These are phyloP conservation scores for Rosa multiflora DNA, from an alignment of 306 rosid genomes.

Conservation along the genomic window DNA sequence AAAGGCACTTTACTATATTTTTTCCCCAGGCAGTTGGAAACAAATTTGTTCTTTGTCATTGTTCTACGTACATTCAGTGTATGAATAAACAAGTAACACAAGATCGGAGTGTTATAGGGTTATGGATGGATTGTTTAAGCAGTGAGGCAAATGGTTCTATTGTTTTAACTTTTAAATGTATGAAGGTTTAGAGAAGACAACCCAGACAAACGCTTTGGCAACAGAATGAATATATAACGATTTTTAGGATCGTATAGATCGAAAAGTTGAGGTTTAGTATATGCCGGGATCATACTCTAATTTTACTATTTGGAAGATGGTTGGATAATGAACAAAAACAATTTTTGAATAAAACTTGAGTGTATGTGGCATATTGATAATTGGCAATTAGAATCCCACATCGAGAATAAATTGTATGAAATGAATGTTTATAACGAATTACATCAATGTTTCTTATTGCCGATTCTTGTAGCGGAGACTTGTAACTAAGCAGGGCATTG, in stretches of 20 bases:
- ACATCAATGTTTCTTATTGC: background rate
- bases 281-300: background rate
- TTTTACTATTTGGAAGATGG: background rate
- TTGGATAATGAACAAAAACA: background rate
- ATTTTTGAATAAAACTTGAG: background rate
- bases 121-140: background rate
- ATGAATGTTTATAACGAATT: no score
- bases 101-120: background rate
- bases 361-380: background rate
- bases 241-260: background rate
- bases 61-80: background rate
- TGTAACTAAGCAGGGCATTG: background rate
- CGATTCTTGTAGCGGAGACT: background rate
- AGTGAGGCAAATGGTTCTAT: background rate
- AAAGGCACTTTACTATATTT: background rate
- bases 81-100: background rate
- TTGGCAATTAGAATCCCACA: background rate
- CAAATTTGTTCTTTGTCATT: background rate
- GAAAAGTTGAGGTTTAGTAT: no score
- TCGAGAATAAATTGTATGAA: background rate
- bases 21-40: background rate
- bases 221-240: background rate
- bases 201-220: background rate
- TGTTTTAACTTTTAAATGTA: background rate
- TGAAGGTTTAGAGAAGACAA: background rate